A percentile compares a stretch with the other conserved stretches of the same genome.
These are phyloP conservation scores for Fagopyrum tataricum DNA, from an alignment of 148 eudicot genomes.

Conservation along the genomic window DNA sequence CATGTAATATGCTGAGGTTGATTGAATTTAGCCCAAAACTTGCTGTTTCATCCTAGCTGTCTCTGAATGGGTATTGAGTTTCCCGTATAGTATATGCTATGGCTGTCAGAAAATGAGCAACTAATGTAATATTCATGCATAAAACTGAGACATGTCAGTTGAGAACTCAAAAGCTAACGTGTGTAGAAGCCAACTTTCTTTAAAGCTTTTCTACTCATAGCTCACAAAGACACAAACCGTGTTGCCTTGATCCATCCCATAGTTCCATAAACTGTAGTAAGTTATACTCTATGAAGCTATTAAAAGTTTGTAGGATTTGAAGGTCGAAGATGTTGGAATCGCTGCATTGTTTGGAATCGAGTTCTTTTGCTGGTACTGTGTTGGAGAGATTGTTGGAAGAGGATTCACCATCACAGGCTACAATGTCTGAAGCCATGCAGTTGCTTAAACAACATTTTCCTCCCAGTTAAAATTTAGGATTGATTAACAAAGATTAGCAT, in stretches of 20 bases:
- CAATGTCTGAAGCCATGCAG: slow-evolving; percentile 18
- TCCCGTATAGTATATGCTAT: background rate
- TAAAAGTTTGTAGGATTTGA: slow-evolving; percentile 20
- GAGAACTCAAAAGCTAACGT: background rate
- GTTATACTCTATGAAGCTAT: background rate
- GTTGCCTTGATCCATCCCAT: background rate
- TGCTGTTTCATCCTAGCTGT: background rate
- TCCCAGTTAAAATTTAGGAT: background rate
- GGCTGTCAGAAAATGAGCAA: background rate
- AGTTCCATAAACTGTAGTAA: too few relatives aligned
- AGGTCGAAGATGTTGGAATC: slow-evolving; percentile 41
- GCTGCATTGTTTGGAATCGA: slow-evolving; percentile 43
- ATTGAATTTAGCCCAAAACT: background rate
- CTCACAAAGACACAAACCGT: background rate
- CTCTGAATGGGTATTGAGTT: background rate
- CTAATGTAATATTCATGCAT: background rate
- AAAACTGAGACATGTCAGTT: background rate
- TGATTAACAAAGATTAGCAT: background rate
- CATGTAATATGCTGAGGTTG: background rate
- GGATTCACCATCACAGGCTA: slow-evolving; percentile 53
- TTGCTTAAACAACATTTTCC: background rate
- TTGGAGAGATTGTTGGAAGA: slow-evolving; percentile 51
- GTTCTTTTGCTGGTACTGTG: slow-evolving; percentile 53
- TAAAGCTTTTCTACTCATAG: background rate
- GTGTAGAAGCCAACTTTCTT: background rate